phyloP scores from a whole-genome alignment of 257 asterid genomes.

The Solanum commersonii region DNA sequence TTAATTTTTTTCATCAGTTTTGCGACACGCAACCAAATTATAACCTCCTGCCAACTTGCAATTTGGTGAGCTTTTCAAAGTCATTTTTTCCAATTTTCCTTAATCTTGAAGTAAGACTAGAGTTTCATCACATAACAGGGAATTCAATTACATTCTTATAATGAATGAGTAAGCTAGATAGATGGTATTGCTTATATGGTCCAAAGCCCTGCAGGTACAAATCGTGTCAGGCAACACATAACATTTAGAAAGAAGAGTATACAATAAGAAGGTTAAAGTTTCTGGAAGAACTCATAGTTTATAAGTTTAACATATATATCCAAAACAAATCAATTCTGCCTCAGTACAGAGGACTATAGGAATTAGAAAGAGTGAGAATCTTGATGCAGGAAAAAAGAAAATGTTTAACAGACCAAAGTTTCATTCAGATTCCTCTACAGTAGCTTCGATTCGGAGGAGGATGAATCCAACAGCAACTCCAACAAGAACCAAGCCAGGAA shows the following conservation, averaged over 20 bases:
- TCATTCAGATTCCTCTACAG: constrained; percentile 62
- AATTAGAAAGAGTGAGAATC: constrained; percentile 1
- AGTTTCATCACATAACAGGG: not conserved
- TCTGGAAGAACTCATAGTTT: not conserved
- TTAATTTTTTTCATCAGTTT: not conserved
- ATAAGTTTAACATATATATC: constrained; percentile 8
- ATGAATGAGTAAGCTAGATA: not conserved
- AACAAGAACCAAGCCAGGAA: constrained; percentile 47
- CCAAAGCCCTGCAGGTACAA: not conserved
- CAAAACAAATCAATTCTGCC: constrained; percentile 27
- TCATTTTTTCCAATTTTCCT: not conserved
- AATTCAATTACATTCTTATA: not conserved
- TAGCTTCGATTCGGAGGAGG: constrained; percentile 73
- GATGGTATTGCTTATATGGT: not conserved
- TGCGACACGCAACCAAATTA: not conserved
- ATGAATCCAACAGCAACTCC: constrained; percentile 91
- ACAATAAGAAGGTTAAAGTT: not conserved
- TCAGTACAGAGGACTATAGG: constrained; percentile 13
- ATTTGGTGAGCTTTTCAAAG: not conserved
- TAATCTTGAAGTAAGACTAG: not conserved
- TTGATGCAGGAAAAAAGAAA: constrained; percentile 16
- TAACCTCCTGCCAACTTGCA: not conserved
- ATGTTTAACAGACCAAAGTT: not conserved
- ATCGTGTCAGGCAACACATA: not conserved
- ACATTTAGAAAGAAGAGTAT: not conserved